Evolutionary conservation across 805 yeast genomes (phyloP).

Genomic region (Pichia rugopelliculosa): DNA sequence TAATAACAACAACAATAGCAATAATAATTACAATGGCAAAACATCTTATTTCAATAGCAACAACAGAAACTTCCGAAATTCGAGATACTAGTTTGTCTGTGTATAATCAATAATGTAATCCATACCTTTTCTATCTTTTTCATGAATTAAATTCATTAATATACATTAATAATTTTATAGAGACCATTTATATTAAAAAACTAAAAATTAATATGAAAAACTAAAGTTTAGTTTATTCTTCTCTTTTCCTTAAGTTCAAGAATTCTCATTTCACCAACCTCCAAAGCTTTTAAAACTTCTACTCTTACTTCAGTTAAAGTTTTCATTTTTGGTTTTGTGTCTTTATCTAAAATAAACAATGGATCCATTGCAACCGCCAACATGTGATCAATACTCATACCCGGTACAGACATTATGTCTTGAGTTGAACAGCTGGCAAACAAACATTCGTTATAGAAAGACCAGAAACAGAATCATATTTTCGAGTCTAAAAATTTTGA

Average conservation of each 20-base stretch:
- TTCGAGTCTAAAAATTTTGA: too few relatives aligned
- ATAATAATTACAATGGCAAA: conserved; percentile 7
- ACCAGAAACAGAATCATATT: too few relatives aligned
- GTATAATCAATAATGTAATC: not conserved
- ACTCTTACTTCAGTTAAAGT: conserved; percentile 5
- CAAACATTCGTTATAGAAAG: not conserved
- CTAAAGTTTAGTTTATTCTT: not conserved
- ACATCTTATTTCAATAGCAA: conserved; percentile 6
- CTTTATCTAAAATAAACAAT: conserved; percentile 2
- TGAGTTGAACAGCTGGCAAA: too few relatives aligned
- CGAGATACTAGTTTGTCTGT: not conserved
- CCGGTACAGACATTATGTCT: not conserved
- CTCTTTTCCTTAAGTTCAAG: not conserved
- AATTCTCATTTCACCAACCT: not conserved
- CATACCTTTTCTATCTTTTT: not conserved
- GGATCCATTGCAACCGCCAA: conserved; percentile 11
- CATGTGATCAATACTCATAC: not conserved
- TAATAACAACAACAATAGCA: conserved; percentile 8
- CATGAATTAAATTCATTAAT: not conserved
- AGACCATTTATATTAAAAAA: too few relatives aligned
- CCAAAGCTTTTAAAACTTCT: not conserved
- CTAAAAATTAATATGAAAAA: too few relatives aligned
- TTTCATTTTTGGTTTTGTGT: conserved; percentile 5
- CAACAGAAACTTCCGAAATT: not conserved
- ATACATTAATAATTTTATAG: not conserved